Evolutionary conservation across 2,329 filamentous ascomycete species (phyloP).

Genomic region (Trichoderma sp.): DNA sequence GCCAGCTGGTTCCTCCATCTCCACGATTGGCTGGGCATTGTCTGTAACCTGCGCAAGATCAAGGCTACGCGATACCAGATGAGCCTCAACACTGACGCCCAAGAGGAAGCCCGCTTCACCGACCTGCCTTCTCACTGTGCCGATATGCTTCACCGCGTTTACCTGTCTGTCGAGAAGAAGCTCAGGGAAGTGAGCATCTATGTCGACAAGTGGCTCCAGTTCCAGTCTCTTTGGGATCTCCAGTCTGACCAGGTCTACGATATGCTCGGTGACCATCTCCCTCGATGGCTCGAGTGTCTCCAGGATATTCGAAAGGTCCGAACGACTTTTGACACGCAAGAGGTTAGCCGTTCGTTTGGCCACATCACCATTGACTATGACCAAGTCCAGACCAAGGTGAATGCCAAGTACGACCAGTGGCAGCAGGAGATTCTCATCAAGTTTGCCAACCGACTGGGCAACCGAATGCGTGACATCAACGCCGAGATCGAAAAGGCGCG

Average conservation of each 20-base stretch:
- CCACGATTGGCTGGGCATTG: slow-evolving; percentile 87
- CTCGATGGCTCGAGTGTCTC: slow-evolving; percentile 90
- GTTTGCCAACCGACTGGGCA: slow-evolving; percentile 84
- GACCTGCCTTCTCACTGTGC: slow-evolving; percentile 83
- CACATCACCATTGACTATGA: slow-evolving; percentile 97
- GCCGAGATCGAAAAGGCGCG: slow-evolving; percentile 88
- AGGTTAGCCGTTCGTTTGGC: slow-evolving; percentile 88
- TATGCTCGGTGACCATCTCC: slow-evolving; percentile 83
- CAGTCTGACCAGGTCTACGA: slow-evolving; percentile 96
- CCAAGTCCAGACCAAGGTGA: slow-evolving; percentile 97
- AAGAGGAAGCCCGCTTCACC: slow-evolving; percentile 71
- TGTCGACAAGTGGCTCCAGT: slow-evolving; percentile 97
- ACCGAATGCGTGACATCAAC: slow-evolving; percentile 87
- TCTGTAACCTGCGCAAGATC: slow-evolving; percentile 90
- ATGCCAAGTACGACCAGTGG: slow-evolving; percentile 99
- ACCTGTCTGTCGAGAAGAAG: slow-evolving; percentile 79
- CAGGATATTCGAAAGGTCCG: slow-evolving; percentile 95
- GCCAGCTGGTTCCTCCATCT: slow-evolving; percentile 92
- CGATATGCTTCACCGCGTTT: slow-evolving; percentile 73
- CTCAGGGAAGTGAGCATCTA: slow-evolving; percentile 76
- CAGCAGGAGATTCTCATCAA: slow-evolving; percentile 95
- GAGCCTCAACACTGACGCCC: slow-evolving; percentile 65
- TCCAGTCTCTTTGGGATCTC: slow-evolving; percentile 97
- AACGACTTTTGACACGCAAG: slow-evolving; percentile 94
- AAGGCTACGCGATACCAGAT: slow-evolving; percentile 96